Evolutionary conservation across 805 yeast species (phyloP).

Genomic region (Candida berthetii): DNA sequence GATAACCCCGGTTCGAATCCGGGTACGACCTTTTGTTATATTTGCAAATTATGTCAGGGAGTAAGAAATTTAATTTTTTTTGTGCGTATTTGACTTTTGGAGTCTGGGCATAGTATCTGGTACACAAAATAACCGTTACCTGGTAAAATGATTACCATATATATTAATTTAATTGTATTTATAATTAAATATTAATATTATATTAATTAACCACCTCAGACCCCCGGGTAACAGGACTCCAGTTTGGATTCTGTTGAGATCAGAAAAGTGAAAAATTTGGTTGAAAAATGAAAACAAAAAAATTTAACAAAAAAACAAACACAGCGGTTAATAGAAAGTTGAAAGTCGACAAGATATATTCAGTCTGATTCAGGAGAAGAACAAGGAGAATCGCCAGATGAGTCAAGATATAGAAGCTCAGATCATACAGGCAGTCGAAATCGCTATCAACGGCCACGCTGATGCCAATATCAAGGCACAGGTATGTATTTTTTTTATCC

Average conservation of each 20-base stretch:
- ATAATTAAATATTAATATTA: too few relatives aligned
- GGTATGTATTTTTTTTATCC: slow-evolving; percentile 4
- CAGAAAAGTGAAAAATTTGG: neutral
- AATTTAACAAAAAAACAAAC: neutral
- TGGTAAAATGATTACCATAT: too few relatives aligned
- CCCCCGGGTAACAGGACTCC: neutral
- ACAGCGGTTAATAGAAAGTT: neutral
- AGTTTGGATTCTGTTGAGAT: neutral
- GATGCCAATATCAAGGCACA: slow-evolving; percentile 18
- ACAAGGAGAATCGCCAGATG: too few relatives aligned
- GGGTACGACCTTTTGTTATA: slow-evolving; percentile 77
- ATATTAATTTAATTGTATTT: too few relatives aligned
- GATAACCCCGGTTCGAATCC: slow-evolving; percentile 82
- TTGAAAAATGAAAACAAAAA: neutral
- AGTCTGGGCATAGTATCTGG: too few relatives aligned
- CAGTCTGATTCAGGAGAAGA: too few relatives aligned
- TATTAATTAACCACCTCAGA: too few relatives aligned
- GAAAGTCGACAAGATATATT: too few relatives aligned
- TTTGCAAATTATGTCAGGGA: too few relatives aligned
- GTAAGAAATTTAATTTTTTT: too few relatives aligned
- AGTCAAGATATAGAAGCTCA: slow-evolving; percentile 14
- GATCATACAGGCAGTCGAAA: slow-evolving; percentile 24
- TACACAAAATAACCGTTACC: too few relatives aligned
- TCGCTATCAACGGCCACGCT: slow-evolving; percentile 21
- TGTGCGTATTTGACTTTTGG: too few relatives aligned